Evolutionary conservation across 169 alveolate genomes (phyloP), one percentile per base, ranked within the genome.

Genomic region (Neospora caninum): DNA sequence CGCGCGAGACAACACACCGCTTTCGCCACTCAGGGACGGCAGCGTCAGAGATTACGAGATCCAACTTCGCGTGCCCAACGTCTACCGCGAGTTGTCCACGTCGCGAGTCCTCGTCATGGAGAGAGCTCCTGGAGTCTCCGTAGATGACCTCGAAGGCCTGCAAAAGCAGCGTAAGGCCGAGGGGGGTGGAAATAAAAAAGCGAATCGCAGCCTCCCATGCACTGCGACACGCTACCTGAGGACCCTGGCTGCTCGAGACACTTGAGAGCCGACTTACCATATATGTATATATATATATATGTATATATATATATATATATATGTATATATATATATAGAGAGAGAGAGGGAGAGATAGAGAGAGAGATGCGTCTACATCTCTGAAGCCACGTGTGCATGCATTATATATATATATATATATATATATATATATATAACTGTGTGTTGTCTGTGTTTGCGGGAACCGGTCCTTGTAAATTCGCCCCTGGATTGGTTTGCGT

Each of bases 91-190:
- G 25, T 70, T 91, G 53, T 88, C 94, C 10, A 88, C 96, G 38
- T 70, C 94, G 70, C 87, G 96, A n/a, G 94, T 94, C 29, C 92
- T 94, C 41, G 94, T 94, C 69, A 94, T 94, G 96, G 96, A 94
- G 39, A 91, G 93, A 39, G 88, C 91, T 39, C 42, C 88, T 36
- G 96, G 96, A 41, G 94, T 91, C 58, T 73, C 93, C n/a, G 91
- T 89, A 34, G 93, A 87, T 88, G 94, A 94, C 58, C 43, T 91
- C 64, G 69, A 22, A 29, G 96, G 93, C 41, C 34, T 94, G 0
- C 31, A 36, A 16, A 42, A 92, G 25, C 93, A 91, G 43, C 88
- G 96, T 89, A 88, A n/a, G 82, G 67, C 39, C 58, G 16, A 4
- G 18, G 29, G 6, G 18, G 80, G 9, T 20, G 9, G 38, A 69